Evolutionary conservation across 768 basidiomycete species (phyloP).

Genomic region (Glaciozyma antarctica): DNA sequence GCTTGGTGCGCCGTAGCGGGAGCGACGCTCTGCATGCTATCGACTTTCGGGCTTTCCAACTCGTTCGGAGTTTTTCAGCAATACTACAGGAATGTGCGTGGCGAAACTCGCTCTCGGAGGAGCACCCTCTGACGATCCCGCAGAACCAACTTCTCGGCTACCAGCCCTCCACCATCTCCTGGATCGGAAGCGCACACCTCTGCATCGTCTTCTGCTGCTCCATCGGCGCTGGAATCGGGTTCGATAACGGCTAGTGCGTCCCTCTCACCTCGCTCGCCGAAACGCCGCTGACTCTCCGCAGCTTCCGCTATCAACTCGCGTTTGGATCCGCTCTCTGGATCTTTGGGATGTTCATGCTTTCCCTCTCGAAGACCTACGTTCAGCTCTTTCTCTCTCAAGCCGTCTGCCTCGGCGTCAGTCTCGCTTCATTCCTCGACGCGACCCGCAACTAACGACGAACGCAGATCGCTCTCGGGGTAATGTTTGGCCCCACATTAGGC

Average conservation of each 20-base stretch:
- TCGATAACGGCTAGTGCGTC: conserved; percentile 39
- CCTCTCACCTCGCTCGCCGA: conserved; percentile 15
- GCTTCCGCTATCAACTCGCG: conserved; percentile 27
- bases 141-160: conserved; percentile 38
- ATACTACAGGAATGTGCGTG: conserved; percentile 35
- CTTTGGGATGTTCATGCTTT: conserved; percentile 23
- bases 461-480: conserved; percentile 48
- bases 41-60: conserved; percentile 26
- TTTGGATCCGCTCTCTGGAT: conserved; percentile 24
- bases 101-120: conserved; percentile 24
- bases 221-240: conserved; percentile 37
- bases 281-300: not conserved
- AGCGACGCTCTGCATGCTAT: conserved; percentile 11
- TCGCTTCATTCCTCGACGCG: not conserved
- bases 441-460: conserved; percentile 36
- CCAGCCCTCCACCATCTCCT: conserved; percentile 37
- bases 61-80: conserved; percentile 8
- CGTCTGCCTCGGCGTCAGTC: conserved; percentile 25
- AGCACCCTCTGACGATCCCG: not conserved
- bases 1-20: conserved; percentile 22
- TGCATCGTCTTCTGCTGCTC: conserved; percentile 39
- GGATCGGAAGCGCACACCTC: conserved; percentile 41
- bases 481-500: conserved; percentile 48
- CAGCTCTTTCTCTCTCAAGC: conserved; percentile 25
- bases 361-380: conserved; percentile 6